Evolutionary conservation across 179 eudicot genomes (phyloP).

Genomic region (Gypsophila paniculata): DNA sequence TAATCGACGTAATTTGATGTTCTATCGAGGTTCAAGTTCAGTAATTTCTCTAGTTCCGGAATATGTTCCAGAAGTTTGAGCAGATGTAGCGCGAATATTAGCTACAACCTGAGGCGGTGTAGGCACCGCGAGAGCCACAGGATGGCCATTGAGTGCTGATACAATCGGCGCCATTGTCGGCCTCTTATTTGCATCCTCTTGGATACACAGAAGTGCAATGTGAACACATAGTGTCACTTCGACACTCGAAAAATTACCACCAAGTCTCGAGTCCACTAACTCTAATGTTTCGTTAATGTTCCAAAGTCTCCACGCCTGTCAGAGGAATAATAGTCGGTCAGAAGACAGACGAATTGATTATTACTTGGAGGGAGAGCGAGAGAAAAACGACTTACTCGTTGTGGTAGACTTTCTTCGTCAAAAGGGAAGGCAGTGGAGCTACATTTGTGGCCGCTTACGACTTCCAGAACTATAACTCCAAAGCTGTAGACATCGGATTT

Average conservation of each 20-base stretch:
- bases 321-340: not conserved
- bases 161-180: constrained; percentile 21
- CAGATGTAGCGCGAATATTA: not conserved
- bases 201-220: constrained; percentile 23
- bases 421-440: constrained; percentile 20
- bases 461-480: constrained; percentile 28
- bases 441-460: constrained; percentile 29
- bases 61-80: not conserved
- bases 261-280: constrained; percentile 12
- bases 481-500: constrained; percentile 29
- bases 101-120: constrained; percentile 16
- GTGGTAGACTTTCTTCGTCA: constrained; percentile 24
- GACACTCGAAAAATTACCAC: not conserved
- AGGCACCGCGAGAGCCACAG: constrained; percentile 18
- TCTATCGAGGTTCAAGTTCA: constrained; percentile 15
- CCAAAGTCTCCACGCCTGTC: constrained; percentile 31
- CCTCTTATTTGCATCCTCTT: constrained; percentile 10
- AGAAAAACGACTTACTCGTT: constrained; percentile 16
- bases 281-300: not conserved
- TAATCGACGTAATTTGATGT: not conserved
- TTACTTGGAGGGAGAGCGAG: too few relatives aligned
- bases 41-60: constrained; percentile 13
- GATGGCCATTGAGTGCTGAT: constrained; percentile 7
- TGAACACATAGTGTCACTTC: constrained; percentile 26
- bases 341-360: not conserved